These are phyloP conservation scores for Fusarium gaditjirri DNA, from an alignment of 2,329 filamentous ascomycete species.

Conservation along the genomic window DNA sequence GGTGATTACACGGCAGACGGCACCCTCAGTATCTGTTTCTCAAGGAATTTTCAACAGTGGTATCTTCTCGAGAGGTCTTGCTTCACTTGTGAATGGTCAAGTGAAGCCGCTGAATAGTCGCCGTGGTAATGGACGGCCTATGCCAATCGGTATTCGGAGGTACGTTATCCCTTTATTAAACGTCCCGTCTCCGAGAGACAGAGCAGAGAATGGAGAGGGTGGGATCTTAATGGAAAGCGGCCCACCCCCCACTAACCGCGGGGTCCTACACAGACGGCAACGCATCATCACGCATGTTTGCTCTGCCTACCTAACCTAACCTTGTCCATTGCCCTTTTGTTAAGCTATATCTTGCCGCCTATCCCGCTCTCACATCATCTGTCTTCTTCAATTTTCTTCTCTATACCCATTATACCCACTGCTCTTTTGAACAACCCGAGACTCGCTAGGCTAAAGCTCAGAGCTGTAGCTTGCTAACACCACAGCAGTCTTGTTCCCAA, in stretches of 20 bases:
- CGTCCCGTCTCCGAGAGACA: neutral
- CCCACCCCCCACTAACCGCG: slow-evolving; percentile 34
- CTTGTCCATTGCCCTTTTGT: slow-evolving; percentile 20
- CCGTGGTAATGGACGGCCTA: slow-evolving; percentile 31
- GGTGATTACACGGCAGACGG: slow-evolving; percentile 33
- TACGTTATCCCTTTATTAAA: slow-evolving; percentile 30
- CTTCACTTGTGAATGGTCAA: slow-evolving; percentile 22
- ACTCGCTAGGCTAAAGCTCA: slow-evolving; percentile 31
- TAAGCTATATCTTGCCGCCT: slow-evolving; percentile 1
- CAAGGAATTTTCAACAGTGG: slow-evolving; percentile 5
- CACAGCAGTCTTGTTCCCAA: slow-evolving; percentile 41
- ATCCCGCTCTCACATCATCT: neutral
- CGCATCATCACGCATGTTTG: slow-evolving; percentile 34
- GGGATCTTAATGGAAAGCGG: neutral
- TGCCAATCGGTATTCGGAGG: slow-evolving; percentile 42
- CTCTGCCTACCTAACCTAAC: neutral
- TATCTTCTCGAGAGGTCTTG: slow-evolving; percentile 10
- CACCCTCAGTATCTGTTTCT: slow-evolving; percentile 7
- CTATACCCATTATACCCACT: slow-evolving; percentile 10
- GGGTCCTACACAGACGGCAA: slow-evolving; percentile 14
- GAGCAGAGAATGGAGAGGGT: neutral
- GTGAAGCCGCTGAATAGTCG: slow-evolving; percentile 28
- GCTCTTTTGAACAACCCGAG: neutral
- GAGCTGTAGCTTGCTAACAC: slow-evolving; percentile 39
- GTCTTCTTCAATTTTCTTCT: neutral